Evolutionary conservation across 2,329 filamentous ascomycete genomes (phyloP), one percentile per base, ranked within the genome.

Genomic region (Exophiala sp.): DNA sequence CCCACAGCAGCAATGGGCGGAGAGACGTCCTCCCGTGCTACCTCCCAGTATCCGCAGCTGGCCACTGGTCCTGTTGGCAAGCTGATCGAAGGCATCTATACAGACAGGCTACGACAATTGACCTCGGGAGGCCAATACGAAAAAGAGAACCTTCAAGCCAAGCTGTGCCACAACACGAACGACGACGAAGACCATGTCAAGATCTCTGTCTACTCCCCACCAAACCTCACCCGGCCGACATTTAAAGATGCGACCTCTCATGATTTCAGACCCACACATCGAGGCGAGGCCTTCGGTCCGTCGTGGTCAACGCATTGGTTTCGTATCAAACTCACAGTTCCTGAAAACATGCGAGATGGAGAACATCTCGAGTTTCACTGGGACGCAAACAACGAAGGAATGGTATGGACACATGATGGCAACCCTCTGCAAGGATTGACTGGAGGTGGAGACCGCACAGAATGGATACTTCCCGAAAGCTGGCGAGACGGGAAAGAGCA

Each of bases 301-400:
- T 94, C 91, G 34, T 99, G 94, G 94, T 88, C 91, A 1, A 99
- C 94, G 7, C 94, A 97, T 71, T 99, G 94, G 94, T 95, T 99
- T 80, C 89, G 85, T 64, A 82, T 96, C 52, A 76, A 86, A 52
- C 75, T 99, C 58, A 89, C 82, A 3, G 80, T 97, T 11, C 92
- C 94, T 6, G 68, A 82, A 51, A 75, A 89, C 10, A 81, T 96
- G 65, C 75, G 72, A 21, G 75, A 90, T 60, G 89, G 94, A 65
- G 84, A 91, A 62, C 85, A 88, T 43, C 79, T 99, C n/a, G 91
- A 97, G 72, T 85, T 97, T 54, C 91, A 96, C 65, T 99, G 94
- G 92, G 92, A 99, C 72, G 87, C 88, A 35, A 87, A 89, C 74
- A 95, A 91, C 63, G 94, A 99, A 73, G 94, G 89, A n/a, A 75